Percentiles rank a stretch among this genome's conserved stretches.
phyloP scores from a whole-genome alignment of 768 basidiomycete species.

The Exidia glandulosa region DNA sequence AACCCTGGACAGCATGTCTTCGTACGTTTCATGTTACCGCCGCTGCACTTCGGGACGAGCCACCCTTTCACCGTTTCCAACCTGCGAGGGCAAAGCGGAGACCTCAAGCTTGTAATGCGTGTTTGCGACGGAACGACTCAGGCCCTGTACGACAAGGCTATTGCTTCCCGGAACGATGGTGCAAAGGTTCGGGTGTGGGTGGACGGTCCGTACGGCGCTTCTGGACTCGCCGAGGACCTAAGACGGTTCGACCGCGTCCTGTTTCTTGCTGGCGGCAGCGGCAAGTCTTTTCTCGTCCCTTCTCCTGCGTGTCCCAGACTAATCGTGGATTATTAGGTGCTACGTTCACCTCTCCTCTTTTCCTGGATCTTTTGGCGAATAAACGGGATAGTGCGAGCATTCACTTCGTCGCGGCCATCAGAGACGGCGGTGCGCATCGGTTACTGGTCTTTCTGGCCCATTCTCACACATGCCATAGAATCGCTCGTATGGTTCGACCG shows the following conservation, averaged over 20 bases:
- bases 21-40: constrained; percentile 15
- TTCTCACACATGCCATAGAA: too few relatives aligned
- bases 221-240: constrained; percentile 16
- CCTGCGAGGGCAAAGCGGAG: constrained; percentile 7
- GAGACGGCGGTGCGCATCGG: constrained; percentile 8
- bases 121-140: constrained; percentile 20
- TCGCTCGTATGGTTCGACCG: too few relatives aligned
- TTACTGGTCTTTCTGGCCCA: constrained; percentile 2
- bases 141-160: constrained; percentile 10
- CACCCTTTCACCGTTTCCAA: constrained; percentile 27
- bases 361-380: constrained; percentile 15
- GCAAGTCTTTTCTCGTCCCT: constrained; percentile 11
- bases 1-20: constrained; percentile 23
- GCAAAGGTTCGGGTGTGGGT: constrained; percentile 12
- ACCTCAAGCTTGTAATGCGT: constrained; percentile 15
- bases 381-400: constrained; percentile 13
- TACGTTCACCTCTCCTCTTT: constrained; percentile 17
- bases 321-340: constrained; percentile 7
- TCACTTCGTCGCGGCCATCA: constrained; percentile 15
- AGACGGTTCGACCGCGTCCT: constrained; percentile 18
- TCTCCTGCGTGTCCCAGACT: background rate
- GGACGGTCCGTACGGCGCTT: constrained; percentile 19
- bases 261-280: constrained; percentile 23
- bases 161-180: constrained; percentile 1
- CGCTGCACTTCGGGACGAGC: constrained; percentile 16